Evolutionary conservation across 2,329 filamentous ascomycete species (phyloP).

Genomic region (Monosporascus sp.): DNA sequence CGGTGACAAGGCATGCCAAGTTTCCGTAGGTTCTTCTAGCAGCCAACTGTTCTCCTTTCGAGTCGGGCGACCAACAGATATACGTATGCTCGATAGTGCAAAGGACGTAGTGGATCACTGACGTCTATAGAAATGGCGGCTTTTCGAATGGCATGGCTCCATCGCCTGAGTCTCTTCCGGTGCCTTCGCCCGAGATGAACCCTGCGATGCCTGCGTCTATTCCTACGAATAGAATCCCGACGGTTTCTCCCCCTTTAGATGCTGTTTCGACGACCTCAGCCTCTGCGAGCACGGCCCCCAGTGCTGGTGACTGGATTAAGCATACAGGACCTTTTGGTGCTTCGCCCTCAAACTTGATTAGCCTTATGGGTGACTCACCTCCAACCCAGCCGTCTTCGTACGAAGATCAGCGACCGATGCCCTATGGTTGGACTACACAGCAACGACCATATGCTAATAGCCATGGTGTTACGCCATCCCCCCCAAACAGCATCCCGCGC

Average conservation of each 20-base stretch:
- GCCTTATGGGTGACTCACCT: slow-evolving; percentile 31
- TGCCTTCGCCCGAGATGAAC: slow-evolving; percentile 25
- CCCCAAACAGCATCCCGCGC: slow-evolving; percentile 26
- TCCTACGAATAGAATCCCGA: slow-evolving; percentile 21
- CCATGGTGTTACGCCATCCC: slow-evolving; percentile 26
- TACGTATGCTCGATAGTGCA: not conserved
- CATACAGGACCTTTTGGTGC: slow-evolving; percentile 25
- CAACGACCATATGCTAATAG: slow-evolving; percentile 21
- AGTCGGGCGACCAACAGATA: not conserved
- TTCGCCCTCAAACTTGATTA: slow-evolving; percentile 30
- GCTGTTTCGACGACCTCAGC: slow-evolving; percentile 26
- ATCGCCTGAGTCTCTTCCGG: slow-evolving; percentile 21
- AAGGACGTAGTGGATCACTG: slow-evolving; percentile 4
- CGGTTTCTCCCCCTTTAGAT: slow-evolving; percentile 24
- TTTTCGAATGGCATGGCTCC: slow-evolving; percentile 18
- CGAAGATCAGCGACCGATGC: slow-evolving; percentile 23
- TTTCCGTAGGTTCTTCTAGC: slow-evolving; percentile 22
- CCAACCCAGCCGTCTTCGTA: slow-evolving; percentile 33
- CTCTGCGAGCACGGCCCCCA: slow-evolving; percentile 28
- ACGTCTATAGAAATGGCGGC: slow-evolving; percentile 13
- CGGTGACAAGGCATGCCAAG: slow-evolving; percentile 32
- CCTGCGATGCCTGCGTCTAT: slow-evolving; percentile 25
- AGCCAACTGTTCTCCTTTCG: no score
- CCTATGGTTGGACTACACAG: slow-evolving; percentile 33
- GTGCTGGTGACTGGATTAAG: slow-evolving; percentile 28